phyloP scores from a whole-genome alignment of 371 early-diverging fungal species.

The Dinochytrium kinnereticum region DNA sequence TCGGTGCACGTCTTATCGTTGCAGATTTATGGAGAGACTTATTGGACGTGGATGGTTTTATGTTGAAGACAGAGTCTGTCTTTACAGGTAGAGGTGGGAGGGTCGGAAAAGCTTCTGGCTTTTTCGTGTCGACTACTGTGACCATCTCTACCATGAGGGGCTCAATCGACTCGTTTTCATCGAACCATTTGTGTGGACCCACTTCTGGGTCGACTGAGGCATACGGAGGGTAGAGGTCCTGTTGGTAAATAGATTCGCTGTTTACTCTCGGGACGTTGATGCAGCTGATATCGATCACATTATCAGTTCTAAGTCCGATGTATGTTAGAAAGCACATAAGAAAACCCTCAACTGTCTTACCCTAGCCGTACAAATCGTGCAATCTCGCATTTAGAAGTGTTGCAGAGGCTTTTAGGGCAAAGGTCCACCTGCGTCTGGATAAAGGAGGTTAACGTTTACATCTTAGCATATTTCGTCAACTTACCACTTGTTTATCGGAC shows the following conservation, averaged over 20 bases:
- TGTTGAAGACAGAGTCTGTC: not conserved
- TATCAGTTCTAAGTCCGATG: constrained; percentile 25
- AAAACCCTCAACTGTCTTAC: constrained; percentile 1
- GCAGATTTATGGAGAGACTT: not conserved
- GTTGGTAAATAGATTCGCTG: constrained; percentile 34
- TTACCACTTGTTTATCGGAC: constrained; percentile 38
- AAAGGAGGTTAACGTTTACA: not conserved
- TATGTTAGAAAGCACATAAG: not conserved
- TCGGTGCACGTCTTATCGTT: not conserved
- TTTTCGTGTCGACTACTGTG: not conserved
- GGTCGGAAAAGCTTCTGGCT: not conserved
- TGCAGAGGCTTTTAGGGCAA: constrained; percentile 32
- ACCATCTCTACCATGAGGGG: constrained; percentile 33
- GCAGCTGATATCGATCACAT: constrained; percentile 30
- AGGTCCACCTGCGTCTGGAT: constrained; percentile 29
- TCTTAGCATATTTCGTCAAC: not conserved
- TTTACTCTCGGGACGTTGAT: constrained; percentile 36
- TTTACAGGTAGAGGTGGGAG: not conserved
- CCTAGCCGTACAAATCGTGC: constrained; percentile 39
- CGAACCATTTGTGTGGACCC: constrained; percentile 19
- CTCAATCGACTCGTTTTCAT: constrained; percentile 20
- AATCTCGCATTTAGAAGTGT: constrained; percentile 37
- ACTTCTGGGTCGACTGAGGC: constrained; percentile 13
- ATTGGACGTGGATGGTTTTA: not conserved
- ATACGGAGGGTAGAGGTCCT: constrained; percentile 39